Base-by-base conservation (phyloP, 352 stramenopile species). In the Elongisporangium prolatum region DNA sequence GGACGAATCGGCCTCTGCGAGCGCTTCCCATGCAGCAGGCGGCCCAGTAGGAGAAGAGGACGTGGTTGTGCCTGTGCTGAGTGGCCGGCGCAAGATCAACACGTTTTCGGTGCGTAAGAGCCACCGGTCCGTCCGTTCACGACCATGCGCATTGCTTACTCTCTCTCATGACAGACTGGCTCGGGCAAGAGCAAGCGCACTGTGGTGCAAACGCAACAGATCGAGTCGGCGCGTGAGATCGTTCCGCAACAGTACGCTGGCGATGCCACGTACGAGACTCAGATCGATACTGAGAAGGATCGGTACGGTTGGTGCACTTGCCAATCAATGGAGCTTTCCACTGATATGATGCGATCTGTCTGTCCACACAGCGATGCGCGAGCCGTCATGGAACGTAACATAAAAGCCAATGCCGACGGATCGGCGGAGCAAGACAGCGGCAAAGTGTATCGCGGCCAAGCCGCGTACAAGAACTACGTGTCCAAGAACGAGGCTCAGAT, bases 401-500 rank as follows among this genome's bases (percentile, higher is more conserved):
- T 93, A 21, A 71, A 90, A 38, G 62, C 67, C 18, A 93, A 92
- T 51, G 67, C 71, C 21, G 77, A 91, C 60, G 82, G 80, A n/a
- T 87, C 72, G 54, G 80, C 81, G 10, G 79, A 88, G 9, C 56
- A 68, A 16, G 66, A 83, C 38, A 93, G 82, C 67, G 84, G 84
- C 8, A 89, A 88, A 21, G 72, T 96, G 21, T 96, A 96, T 68
- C 78, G 75, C 49, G 86, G 86, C n/a, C 76, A 93, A 53, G 73
- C 84, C 14, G 80, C 65, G 18, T 96, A 96, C 71, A 92, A 93
- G 62, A 93, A 89, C 65, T 96, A 96, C 63, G 80, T 93, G 14
- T 73, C 77, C 18, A 96, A 96, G 68, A 93, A 93, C 48, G 86
- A 93, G 50, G 85, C 82, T 11, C 80, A 94, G 65, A 77, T 94